Base-by-base conservation (phyloP, 345 rosid species). In the Euclidium syriacum region DNA sequence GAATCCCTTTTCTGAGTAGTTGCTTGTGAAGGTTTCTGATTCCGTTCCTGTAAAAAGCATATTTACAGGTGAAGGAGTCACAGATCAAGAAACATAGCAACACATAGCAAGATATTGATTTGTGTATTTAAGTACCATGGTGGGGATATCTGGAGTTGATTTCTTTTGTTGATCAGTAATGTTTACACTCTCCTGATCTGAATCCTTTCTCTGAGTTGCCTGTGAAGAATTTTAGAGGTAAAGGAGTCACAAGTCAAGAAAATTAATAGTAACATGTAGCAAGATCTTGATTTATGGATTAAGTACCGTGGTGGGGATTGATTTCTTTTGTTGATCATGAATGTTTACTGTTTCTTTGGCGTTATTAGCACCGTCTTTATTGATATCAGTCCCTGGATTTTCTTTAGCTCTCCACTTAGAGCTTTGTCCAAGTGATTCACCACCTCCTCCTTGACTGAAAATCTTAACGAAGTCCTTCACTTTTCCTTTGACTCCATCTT, bases 391-490 rank as follows among this genome's bases (percentile, higher is more conserved):
- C 65, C 22, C 62, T 20, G 58, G 38, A 40, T 26, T 19, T 49
- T 71, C 63, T 39, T 46, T 70, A 32, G 78, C 79, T 67, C 70
- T 79, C 81, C 68, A 10, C 58, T 73, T 65, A 58, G 73, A 79
- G 74, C 78, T 73, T 41, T 59, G 67, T 58, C 69, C 73, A 63
- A 58, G 80, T 41, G 83, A 54, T 15, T 56, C 64, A 4, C 53
- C 63, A 16, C 41, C 76, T 10, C 77, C 65, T 72, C 73, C 96
- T 74, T 79, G 88, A 58, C 75, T 88, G 77, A 88, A 88, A 33
- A 83, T 77, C 59, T 83, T 85, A 34, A 88, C 75, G 55, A 88
- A 91, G n/a, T 86, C 95, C 72, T 75, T 86, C 47, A 91, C 87
- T 75, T 76, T 91, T 73, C 89, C 90, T 55, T 47, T 75, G 29